Evolutionary conservation across 441 rosid genomes (phyloP).

Genomic region (Eruca vesicaria): DNA sequence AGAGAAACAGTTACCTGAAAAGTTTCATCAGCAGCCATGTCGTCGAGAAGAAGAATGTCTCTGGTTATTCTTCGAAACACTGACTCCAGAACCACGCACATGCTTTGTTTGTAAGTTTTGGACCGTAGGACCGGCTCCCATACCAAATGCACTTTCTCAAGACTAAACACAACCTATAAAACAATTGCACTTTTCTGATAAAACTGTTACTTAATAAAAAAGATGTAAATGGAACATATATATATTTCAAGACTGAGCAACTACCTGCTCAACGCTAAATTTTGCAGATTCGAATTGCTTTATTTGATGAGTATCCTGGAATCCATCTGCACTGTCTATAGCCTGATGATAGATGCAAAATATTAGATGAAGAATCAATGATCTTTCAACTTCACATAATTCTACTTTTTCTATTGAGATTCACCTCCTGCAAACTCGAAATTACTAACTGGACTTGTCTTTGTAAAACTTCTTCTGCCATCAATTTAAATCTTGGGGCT

Average conservation of each 20-base stretch:
- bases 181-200: slow-evolving; percentile 15
- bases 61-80: slow-evolving; percentile 70
- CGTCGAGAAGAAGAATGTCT: slow-evolving; percentile 90
- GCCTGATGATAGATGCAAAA: slow-evolving; percentile 53
- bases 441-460: slow-evolving; percentile 78
- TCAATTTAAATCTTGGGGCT: slow-evolving; percentile 83
- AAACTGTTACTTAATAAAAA: background rate
- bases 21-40: slow-evolving; percentile 99
- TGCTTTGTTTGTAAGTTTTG: slow-evolving; percentile 79
- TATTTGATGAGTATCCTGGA: slow-evolving; percentile 88
- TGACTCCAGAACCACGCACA: slow-evolving; percentile 78
- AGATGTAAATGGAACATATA: slow-evolving; percentile 1
- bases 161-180: slow-evolving; percentile 75
- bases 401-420: background rate
- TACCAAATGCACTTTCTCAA: slow-evolving; percentile 89
- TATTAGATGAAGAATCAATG: slow-evolving; percentile 2
- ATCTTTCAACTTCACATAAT: slow-evolving; percentile 8
- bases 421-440: slow-evolving; percentile 78
- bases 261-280: slow-evolving; percentile 87
- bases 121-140: slow-evolving; percentile 91
- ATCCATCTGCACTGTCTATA: slow-evolving; percentile 88
- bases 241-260: slow-evolving; percentile 2
- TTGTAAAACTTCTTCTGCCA: slow-evolving; percentile 84
- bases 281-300: slow-evolving; percentile 89
- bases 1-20: slow-evolving; percentile 53